Evolutionary conservation across 2,329 filamentous ascomycete species (phyloP).

Genomic region (Epichloe gansuensis): DNA sequence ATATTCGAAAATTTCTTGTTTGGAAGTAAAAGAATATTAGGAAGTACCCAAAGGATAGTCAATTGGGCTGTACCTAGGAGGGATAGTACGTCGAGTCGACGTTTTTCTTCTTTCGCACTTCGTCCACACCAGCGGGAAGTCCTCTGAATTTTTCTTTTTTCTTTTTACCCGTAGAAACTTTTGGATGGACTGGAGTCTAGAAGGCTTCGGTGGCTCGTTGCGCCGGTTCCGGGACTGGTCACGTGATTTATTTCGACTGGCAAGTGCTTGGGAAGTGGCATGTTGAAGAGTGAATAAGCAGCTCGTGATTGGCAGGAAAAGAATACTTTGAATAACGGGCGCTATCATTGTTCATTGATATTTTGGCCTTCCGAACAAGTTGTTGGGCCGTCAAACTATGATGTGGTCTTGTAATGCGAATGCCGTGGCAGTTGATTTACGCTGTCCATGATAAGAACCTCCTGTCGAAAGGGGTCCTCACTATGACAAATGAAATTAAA

Average conservation of each 20-base stretch:
- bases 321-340: not conserved
- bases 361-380: not conserved
- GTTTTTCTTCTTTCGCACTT: not conserved
- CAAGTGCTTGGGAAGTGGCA: not conserved
- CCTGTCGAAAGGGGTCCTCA: not conserved
- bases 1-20: not conserved
- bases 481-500: constrained; percentile 13
- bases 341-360: not conserved
- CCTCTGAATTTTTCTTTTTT: constrained; percentile 23
- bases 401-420: no score
- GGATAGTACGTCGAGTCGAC: not conserved
- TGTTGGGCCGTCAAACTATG: no score
- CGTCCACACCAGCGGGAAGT: constrained; percentile 10
- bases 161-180: constrained; percentile 17
- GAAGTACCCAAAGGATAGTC: not conserved
- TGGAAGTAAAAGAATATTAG: not conserved
- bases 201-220: constrained; percentile 17
- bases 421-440: not conserved
- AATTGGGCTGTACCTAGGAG: constrained; percentile 11
- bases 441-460: not conserved
- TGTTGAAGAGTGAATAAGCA: not conserved
- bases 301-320: not conserved
- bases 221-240: constrained; percentile 17
- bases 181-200: constrained; percentile 15
- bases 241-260: constrained; percentile 3